These are phyloP conservation scores for Zygosaccharomyces kombuchaensis DNA, from an alignment of 805 yeast genomes.

Conservation along the genomic window DNA sequence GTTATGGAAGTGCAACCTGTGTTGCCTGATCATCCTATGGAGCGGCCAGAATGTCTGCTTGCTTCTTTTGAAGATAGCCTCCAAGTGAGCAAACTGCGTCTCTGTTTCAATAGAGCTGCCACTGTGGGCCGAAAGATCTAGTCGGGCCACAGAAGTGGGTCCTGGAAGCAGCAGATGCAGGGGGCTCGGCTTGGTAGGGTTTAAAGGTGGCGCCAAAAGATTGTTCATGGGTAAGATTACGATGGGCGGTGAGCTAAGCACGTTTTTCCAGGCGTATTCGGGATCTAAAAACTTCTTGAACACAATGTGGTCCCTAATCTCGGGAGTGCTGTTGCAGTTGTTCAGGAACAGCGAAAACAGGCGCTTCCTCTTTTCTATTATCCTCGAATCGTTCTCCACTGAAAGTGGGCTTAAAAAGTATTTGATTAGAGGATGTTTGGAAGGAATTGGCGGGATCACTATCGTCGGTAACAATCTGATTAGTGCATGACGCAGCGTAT, in stretches of 20 bases:
- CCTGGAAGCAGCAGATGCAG: conserved; percentile 60
- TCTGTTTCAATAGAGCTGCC: conserved; percentile 34
- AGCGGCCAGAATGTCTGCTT: conserved; percentile 25
- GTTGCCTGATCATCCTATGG: conserved; percentile 28
- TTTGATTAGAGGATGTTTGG: conserved; percentile 61
- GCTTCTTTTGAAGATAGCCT: conserved; percentile 31
- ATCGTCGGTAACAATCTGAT: conserved; percentile 71
- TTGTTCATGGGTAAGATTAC: conserved; percentile 48
- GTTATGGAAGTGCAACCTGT: conserved; percentile 42
- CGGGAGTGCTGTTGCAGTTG: conserved; percentile 58
- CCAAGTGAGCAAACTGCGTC: conserved; percentile 39
- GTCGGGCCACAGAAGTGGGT: conserved; percentile 46
- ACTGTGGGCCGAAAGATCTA: conserved; percentile 24
- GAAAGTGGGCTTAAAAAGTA: conserved; percentile 42
- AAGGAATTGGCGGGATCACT: conserved; percentile 92
- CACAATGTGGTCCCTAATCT: conserved; percentile 54
- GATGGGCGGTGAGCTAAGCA: conserved; percentile 51
- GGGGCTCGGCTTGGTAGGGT: conserved; percentile 53
- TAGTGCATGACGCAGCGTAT: conserved; percentile 67
- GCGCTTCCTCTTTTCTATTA: conserved; percentile 66
- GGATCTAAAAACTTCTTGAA: conserved; percentile 83
- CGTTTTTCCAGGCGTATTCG: conserved; percentile 79
- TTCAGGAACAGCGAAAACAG: conserved; percentile 73
- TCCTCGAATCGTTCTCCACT: conserved; percentile 41
- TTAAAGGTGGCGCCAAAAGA: conserved; percentile 56